A percentile compares a stretch with the other conserved stretches of the same genome.
Evolutionary conservation across 2,329 filamentous ascomycete species (phyloP).

Genomic region (Trichoderma sp.): DNA sequence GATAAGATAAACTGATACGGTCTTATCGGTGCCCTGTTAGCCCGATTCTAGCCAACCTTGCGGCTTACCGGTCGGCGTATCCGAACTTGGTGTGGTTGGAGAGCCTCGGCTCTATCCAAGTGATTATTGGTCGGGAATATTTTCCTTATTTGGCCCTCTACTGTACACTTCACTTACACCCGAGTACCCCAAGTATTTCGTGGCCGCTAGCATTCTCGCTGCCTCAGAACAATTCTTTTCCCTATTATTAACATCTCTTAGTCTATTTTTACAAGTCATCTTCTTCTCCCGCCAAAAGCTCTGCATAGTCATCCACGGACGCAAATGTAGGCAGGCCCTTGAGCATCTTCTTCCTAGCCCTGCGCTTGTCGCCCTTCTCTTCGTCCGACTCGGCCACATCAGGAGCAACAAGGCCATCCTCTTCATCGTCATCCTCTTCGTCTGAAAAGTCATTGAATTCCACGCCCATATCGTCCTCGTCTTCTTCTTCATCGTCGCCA

Average conservation of each 20-base stretch:
- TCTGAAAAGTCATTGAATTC: constrained; percentile 13
- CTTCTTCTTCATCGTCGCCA: constrained; percentile 50
- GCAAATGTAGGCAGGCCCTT: constrained; percentile 92
- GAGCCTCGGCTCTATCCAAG: constrained; percentile 1
- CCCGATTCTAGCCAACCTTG: constrained; percentile 15
- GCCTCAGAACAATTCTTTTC: not conserved
- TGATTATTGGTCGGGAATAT: not conserved
- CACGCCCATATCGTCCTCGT: constrained; percentile 43
- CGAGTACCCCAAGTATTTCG: not conserved
- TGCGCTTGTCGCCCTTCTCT: constrained; percentile 59
- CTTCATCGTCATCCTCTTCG: constrained; percentile 29
- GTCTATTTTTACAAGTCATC: constrained; percentile 44
- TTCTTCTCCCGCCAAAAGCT: constrained; percentile 75
- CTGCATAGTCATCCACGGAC: constrained; percentile 89
- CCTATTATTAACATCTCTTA: not conserved
- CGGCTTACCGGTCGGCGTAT: constrained; percentile 1
- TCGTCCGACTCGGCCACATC: constrained; percentile 53
- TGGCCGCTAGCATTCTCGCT: not conserved
- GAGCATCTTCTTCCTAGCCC: constrained; percentile 75
- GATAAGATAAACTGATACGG: constrained; percentile 19
- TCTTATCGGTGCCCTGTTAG: constrained; percentile 4
- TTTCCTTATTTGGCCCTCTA: not conserved
- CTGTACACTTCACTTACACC: not conserved
- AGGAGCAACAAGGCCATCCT: constrained; percentile 43
- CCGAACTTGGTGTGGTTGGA: not conserved